Conservation (phyloP, 805 yeast species). For the Sungouiella blattae region DNA sequence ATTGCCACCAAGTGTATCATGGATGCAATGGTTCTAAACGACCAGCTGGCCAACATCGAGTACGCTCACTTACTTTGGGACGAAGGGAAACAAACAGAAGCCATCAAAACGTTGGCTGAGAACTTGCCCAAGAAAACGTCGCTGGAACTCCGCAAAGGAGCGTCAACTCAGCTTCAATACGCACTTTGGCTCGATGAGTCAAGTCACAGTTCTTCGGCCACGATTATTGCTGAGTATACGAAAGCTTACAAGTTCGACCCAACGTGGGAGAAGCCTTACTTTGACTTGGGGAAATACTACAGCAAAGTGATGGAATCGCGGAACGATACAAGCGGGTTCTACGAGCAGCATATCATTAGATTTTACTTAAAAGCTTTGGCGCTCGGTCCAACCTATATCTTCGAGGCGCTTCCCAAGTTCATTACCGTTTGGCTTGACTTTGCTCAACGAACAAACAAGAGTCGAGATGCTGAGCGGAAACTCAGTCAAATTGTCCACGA, state of each 20-base stretch:
- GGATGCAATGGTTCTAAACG: constrained; percentile 47
- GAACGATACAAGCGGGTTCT: constrained; percentile 43
- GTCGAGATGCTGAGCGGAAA: constrained; percentile 30
- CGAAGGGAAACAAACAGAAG: constrained; percentile 83
- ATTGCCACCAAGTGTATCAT: constrained; percentile 67
- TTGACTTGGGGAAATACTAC: constrained; percentile 74
- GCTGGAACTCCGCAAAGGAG: constrained; percentile 17
- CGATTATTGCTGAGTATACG: constrained; percentile 66
- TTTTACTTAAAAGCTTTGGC: constrained; percentile 58
- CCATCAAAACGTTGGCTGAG: constrained; percentile 60
- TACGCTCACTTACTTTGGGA: constrained; percentile 84
- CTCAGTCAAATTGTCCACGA: constrained; percentile 47
- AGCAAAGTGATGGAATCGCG: constrained; percentile 74
- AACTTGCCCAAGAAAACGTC: constrained; percentile 25
- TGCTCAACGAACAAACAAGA: constrained; percentile 29
- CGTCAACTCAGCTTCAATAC: constrained; percentile 64
- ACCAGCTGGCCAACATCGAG: constrained; percentile 59
- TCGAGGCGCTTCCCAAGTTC: constrained; percentile 86
- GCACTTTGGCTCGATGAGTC: constrained; percentile 88
- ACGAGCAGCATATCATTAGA: constrained; percentile 53
- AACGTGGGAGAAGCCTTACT: constrained; percentile 75
- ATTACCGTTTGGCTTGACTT: constrained; percentile 89
- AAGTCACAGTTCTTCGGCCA: constrained; percentile 74
- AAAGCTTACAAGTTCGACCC: constrained; percentile 53
- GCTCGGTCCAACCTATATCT: constrained; percentile 61